Percentiles rank a stretch among this genome's conserved stretches.
These are phyloP conservation scores for Aspergillus ellipticus DNA, from an alignment of 495 filamentous ascomycete species.

Conservation along the genomic window DNA sequence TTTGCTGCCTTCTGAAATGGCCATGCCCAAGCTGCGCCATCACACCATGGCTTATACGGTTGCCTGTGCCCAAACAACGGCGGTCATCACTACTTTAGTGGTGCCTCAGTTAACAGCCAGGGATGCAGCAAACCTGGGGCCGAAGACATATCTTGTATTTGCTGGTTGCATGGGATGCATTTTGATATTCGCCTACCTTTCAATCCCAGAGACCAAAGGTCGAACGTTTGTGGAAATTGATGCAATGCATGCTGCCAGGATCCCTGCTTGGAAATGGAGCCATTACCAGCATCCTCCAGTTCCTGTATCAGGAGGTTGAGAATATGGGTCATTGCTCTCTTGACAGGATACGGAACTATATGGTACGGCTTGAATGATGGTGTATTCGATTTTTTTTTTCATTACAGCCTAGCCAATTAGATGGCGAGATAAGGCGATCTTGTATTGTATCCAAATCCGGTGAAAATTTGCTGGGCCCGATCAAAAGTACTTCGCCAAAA, in stretches of 20 bases:
- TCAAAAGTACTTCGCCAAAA: not conserved
- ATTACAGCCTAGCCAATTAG: not conserved
- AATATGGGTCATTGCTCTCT: not conserved
- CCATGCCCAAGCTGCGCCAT: conserved; percentile 39
- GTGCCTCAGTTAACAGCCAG: conserved; percentile 35
- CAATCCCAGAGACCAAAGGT: conserved; percentile 49
- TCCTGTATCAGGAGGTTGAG: not conserved
- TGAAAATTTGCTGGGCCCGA: not conserved
- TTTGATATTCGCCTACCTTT: conserved; percentile 48
- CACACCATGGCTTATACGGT: conserved; percentile 41
- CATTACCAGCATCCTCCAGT: not conserved
- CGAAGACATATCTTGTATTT: conserved; percentile 38
- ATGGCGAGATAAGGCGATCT: not conserved
- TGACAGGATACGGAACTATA: not conserved
- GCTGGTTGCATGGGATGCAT: conserved; percentile 37
- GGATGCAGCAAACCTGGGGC: conserved; percentile 36
- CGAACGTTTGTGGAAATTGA: conserved; percentile 51
- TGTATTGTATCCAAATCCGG: not conserved
- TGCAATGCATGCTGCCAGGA: conserved; percentile 50
- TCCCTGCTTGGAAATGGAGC: conserved; percentile 42
- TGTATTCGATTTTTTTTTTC: not conserved
- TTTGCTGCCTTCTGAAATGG: conserved; percentile 39
- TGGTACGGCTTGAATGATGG: not conserved
- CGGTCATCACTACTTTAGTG: conserved; percentile 35
- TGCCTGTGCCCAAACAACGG: conserved; percentile 34